Evolutionary conservation across 1,284 basidiomycete species (phyloP), one percentile per base, ranked within the genome.

Genomic region (Thelephora terrestris): DNA sequence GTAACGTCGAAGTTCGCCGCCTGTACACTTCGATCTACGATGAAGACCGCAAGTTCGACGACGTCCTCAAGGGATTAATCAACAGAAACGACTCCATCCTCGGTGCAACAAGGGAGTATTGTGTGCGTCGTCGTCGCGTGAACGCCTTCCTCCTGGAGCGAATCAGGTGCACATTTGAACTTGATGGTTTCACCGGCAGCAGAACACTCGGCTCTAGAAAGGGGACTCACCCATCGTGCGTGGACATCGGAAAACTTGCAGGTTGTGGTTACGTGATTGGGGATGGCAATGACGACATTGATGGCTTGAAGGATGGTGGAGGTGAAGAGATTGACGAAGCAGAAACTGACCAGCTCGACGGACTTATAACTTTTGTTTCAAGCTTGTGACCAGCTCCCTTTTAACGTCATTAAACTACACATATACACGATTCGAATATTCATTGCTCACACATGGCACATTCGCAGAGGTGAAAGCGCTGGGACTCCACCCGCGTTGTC

Each of bases 281-380:
- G n/a, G 35, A 5, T 37, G 5, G 35, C 20, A 2, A 3, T 60
- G 5, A 53, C 56, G 59, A 78, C 77, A 50, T 73, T 73, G 54
- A 81, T 78, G n/a, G 72, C 67, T 50, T 65, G 54, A n/a, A 80
- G 65, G 46, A 81, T 74, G 60, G 79, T 80, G 38, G 76, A 74
- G 9, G 79, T 81, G 71, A 91, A 91, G 46, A 91, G 73, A 50
- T 85, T 81, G 46, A 90, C 74, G 51, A 87, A 87, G 66, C 89
- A 89, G 71, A 91, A 91, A 21, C 80, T 79, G 67, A 90, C 78
- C 74, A 88, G 69, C 5, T 16, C 16, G 16, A 37, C 35, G 16
- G 35, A 37, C 16, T 37, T 16, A 16, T 18, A 37, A 37, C 16
- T 36, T 66, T n/a, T n/a, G n/a, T n/a, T n/a, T n/a, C n/a, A n/a